Base-by-base conservation (phyloP, 2,329 filamentous ascomycete species). In the Teratosphaeriaceae sp. region DNA sequence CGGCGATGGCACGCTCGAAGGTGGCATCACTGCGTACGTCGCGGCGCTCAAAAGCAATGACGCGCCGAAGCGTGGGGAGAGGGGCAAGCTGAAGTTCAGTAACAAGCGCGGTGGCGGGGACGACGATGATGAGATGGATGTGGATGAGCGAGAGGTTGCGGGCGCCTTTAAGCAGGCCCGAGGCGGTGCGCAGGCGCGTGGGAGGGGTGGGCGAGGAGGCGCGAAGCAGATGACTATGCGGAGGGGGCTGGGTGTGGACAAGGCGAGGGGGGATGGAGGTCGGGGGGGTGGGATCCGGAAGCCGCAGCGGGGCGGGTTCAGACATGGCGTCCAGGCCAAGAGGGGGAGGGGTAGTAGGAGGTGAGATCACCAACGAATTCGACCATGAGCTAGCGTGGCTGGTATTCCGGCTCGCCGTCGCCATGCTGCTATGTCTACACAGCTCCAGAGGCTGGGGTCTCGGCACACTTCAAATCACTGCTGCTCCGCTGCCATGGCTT, bases 21-120 rank as follows among this genome's bases (percentile, higher is more conserved):
- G 63, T 15, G 71, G 71, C 29, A 73, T 80, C 59, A 79, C 80
- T 54, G 78, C 78, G 20, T 80, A 81, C 55, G 70, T 80, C 33
- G 72, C 73, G 34, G 78, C 78, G 9, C 75, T 82, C 44, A 75
- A 73, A 43, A 76, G 78, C 18, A 73, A 75, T 19, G 75, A 80
- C 56, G 75, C 76, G 7, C 70, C 76, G 24, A 69, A 74, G 45
- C 66, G 75, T 23, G 77, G 78, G 26, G 75, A 78, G 56, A 73
- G 73, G 54, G 77, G 78, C 11, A 76, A 75, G 55, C 62, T 81
- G 48, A 80, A 79, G 65, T 78, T 81, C 57, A 75, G 72, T 42
- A 72, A 74, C 64, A 72, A 65, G 55, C 64, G 58, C 37, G 63
- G 64, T 50, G 47, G n/a, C n/a, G n/a, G 59, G 24, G 65, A 68